Conservation (phyloP, 2,329 filamentous ascomycete genomes). For the Aspergillus ochraceoroseus region DNA sequence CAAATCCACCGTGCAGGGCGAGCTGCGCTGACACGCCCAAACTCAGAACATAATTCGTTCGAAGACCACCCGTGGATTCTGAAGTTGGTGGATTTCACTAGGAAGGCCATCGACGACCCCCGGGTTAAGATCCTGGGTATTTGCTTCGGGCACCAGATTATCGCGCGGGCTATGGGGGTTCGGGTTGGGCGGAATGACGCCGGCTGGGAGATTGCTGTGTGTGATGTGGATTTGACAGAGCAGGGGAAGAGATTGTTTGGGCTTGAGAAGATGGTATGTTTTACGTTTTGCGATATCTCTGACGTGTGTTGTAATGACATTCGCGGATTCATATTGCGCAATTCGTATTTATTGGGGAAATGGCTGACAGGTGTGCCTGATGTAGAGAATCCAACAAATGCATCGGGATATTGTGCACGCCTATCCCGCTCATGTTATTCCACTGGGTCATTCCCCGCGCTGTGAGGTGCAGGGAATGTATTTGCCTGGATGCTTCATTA, state of each 20-base stretch:
- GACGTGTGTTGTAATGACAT: too few species aligned
- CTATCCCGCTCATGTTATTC: constrained; percentile 58
- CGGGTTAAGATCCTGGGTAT: constrained; percentile 69
- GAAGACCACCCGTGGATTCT: constrained; percentile 71
- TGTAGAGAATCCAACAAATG: constrained; percentile 66
- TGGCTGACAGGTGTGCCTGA: constrained; percentile 1
- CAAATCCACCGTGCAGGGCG: too few species aligned
- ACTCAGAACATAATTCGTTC: constrained; percentile 66
- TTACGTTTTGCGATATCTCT: too few species aligned
- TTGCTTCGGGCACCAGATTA: constrained; percentile 84
- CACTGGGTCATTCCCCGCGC: constrained; percentile 59
- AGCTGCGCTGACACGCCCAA: neutral
- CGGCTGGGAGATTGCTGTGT: constrained; percentile 80
- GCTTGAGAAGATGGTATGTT: constrained; percentile 55
- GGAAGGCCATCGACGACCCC: constrained; percentile 55
- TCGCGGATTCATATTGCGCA: too few species aligned
- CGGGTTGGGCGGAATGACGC: constrained; percentile 61
- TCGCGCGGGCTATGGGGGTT: constrained; percentile 65
- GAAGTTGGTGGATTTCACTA: constrained; percentile 64
- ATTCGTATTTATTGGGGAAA: constrained; percentile 1
- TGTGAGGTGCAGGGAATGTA: constrained; percentile 82
- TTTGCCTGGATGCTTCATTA: constrained; percentile 59
- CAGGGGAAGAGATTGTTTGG: constrained; percentile 69
- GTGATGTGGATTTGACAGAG: constrained; percentile 61
- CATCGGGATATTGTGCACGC: constrained; percentile 70